A percentile compares a stretch with the other conserved stretches of the same genome.
phyloP scores from a whole-genome alignment of 345 rosid species.

The Cardamine chenopodiifolia region DNA sequence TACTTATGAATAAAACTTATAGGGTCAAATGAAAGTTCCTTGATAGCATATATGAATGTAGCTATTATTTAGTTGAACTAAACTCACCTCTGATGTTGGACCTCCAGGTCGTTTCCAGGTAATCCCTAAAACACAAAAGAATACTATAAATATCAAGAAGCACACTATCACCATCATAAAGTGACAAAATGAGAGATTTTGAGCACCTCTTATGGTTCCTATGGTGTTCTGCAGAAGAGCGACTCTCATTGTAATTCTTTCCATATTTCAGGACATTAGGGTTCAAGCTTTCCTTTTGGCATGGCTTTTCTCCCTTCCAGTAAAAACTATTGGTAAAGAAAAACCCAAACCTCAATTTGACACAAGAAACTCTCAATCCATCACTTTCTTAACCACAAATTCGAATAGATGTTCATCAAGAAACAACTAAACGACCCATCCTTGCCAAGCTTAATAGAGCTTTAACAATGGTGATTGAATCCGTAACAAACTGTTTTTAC shows the following conservation, averaged over 20 bases:
- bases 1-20: background rate
- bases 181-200: constrained; percentile 24
- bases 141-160: constrained; percentile 34
- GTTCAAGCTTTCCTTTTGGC: constrained; percentile 39
- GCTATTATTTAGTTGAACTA: constrained; percentile 14
- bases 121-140: constrained; percentile 51
- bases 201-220: constrained; percentile 56
- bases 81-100: constrained; percentile 55
- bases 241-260: constrained; percentile 40
- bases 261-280: constrained; percentile 44
- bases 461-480: too few relatives aligned
- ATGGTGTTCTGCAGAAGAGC: constrained; percentile 46
- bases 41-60: constrained; percentile 10
- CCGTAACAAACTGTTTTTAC: too few relatives aligned
- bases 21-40: constrained; percentile 11
- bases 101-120: constrained; percentile 44
- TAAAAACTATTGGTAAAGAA: too few relatives aligned
- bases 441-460: too few relatives aligned
- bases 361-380: too few relatives aligned
- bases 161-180: constrained; percentile 12
- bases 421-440: too few relatives aligned
- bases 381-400: too few relatives aligned
- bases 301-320: constrained; percentile 49
- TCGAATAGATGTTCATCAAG: too few relatives aligned
- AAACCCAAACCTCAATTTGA: too few relatives aligned